Conservation (phyloP, 306 rosid species). For the Castanea mollissima region DNA sequence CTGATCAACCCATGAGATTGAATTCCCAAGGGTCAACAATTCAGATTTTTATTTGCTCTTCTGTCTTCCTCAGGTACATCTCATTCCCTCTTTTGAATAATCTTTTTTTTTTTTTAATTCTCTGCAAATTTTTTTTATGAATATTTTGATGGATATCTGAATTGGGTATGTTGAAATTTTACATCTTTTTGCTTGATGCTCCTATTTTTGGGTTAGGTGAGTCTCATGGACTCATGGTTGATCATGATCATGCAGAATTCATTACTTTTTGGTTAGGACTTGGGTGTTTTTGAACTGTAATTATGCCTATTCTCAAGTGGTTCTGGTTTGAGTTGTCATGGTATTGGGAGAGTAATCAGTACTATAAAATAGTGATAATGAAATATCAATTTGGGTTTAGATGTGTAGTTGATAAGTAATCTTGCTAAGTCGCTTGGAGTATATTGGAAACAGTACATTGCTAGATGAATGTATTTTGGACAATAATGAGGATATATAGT, state of each 20-base stretch:
- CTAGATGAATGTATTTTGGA: neutral
- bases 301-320: neutral
- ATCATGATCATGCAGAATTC: neutral
- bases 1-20: neutral
- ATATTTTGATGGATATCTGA: neutral
- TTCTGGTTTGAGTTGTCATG: neutral
- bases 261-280: neutral
- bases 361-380: neutral
- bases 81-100: neutral
- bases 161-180: constrained; percentile 7
- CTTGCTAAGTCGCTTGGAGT: neutral
- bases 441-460: neutral
- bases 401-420: neutral
- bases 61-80: constrained; percentile 20
- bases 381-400: neutral
- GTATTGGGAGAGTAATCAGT: neutral
- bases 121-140: neutral
- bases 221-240: neutral
- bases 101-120: neutral
- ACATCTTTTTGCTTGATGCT: neutral
- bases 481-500: neutral
- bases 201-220: neutral
- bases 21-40: neutral
- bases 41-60: neutral
- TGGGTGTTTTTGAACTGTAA: neutral